Percentiles rank a stretch among this genome's conserved stretches.
Conservation (phyloP, 192 early-diverging fungal species). For the Entomortierella lignicola region DNA sequence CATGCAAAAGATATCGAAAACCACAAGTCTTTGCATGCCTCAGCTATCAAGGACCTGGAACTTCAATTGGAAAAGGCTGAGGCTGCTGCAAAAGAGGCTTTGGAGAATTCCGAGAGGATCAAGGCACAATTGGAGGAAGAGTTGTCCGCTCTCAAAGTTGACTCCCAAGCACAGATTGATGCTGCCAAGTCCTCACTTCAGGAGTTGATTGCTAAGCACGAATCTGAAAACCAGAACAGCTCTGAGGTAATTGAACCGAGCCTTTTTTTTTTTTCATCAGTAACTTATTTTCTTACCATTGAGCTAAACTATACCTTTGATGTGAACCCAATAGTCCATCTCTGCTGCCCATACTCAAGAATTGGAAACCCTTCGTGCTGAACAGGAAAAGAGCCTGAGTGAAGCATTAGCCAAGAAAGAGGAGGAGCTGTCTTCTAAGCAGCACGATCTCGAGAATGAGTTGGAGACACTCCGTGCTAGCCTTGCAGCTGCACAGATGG, state of each 20-base stretch:
- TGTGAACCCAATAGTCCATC: slow-evolving; percentile 4
- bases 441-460: slow-evolving; percentile 21
- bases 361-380: slow-evolving; percentile 26
- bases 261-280: neutral
- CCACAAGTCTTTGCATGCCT: slow-evolving; percentile 28
- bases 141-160: slow-evolving; percentile 9
- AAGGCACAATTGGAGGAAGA: slow-evolving; percentile 26
- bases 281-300: no score
- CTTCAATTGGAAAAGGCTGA: slow-evolving; percentile 38
- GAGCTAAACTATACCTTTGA: no score
- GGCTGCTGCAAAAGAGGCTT: slow-evolving; percentile 30
- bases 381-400: slow-evolving; percentile 18
- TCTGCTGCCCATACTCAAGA: slow-evolving; percentile 19
- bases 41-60: slow-evolving; percentile 45
- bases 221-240: slow-evolving; percentile 23
- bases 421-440: slow-evolving; percentile 18
- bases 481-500: slow-evolving; percentile 11
- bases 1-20: slow-evolving; percentile 37
- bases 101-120: slow-evolving; percentile 17
- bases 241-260: slow-evolving; percentile 9
- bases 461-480: slow-evolving; percentile 20
- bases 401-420: slow-evolving; percentile 32
- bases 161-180: slow-evolving; percentile 27
- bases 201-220: slow-evolving; percentile 38
- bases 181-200: slow-evolving; percentile 32